Conservation (phyloP, 371 early-diverging fungal species). For the Rhizopus stolonifer region DNA sequence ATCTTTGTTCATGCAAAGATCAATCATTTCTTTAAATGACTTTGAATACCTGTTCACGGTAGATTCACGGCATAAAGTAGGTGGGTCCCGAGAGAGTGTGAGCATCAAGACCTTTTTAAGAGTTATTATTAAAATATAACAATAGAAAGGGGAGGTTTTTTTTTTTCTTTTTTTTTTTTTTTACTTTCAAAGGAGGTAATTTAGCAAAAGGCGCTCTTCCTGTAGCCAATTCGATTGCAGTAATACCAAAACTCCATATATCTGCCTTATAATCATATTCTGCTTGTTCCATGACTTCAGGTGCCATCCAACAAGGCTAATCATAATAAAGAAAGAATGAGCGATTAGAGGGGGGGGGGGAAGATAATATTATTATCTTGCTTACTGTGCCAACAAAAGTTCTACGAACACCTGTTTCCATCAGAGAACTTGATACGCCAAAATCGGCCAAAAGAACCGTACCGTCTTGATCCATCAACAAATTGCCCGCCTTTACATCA, state of each 20-base stretch:
- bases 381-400: slow-evolving; percentile 65
- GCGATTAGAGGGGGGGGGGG: too few species aligned
- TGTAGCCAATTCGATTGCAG: slow-evolving; percentile 82
- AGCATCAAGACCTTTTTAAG: slow-evolving; percentile 67
- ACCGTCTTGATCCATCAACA: slow-evolving; percentile 81
- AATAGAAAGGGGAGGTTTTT: too few species aligned
- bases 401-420: slow-evolving; percentile 75
- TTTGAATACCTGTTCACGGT: slow-evolving; percentile 75
- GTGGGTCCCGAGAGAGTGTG: slow-evolving; percentile 87
- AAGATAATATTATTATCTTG: neutral
- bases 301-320: slow-evolving; percentile 86
- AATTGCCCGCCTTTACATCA: slow-evolving; percentile 89
- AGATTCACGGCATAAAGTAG: slow-evolving; percentile 76
- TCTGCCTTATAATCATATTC: slow-evolving; percentile 87
- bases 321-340: too few species aligned
- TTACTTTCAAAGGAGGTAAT: slow-evolving; percentile 76
- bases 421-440: slow-evolving; percentile 79
- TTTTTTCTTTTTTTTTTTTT: neutral
- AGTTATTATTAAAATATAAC: neutral
- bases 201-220: slow-evolving; percentile 92
- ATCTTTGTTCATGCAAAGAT: slow-evolving; percentile 80
- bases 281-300: slow-evolving; percentile 66
- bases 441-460: slow-evolving; percentile 88
- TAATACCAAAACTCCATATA: slow-evolving; percentile 90
- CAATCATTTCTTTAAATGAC: slow-evolving; percentile 84